These are phyloP conservation scores for Fusarium aywerte DNA, from an alignment of 2,329 filamentous ascomycete species.

Conservation along the genomic window DNA sequence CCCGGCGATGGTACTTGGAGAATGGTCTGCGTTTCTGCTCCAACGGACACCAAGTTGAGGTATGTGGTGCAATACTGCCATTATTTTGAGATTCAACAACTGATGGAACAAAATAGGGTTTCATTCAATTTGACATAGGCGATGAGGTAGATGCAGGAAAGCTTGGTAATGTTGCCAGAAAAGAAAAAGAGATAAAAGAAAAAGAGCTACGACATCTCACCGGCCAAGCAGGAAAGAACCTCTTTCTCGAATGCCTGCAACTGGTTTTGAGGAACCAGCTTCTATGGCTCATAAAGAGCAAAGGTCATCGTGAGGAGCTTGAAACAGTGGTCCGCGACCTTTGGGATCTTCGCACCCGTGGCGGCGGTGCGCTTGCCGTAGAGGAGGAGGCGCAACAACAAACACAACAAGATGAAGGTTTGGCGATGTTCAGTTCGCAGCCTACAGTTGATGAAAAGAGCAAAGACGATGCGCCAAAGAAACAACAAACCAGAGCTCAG, in stretches of 20 bases:
- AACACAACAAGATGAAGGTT: slow-evolving; percentile 42
- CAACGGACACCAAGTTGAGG: slow-evolving; percentile 82
- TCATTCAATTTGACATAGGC: slow-evolving; percentile 65
- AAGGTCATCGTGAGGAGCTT: slow-evolving; percentile 75
- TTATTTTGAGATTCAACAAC: neutral
- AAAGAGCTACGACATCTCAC: slow-evolving; percentile 65
- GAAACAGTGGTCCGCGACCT: slow-evolving; percentile 85
- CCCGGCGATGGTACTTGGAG: slow-evolving; percentile 76
- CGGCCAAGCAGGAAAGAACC: slow-evolving; percentile 76
- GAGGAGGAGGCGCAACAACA: slow-evolving; percentile 38
- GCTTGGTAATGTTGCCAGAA: slow-evolving; percentile 64
- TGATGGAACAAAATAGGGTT: slow-evolving; percentile 54
- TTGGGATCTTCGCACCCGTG: slow-evolving; percentile 77
- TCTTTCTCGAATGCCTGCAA: slow-evolving; percentile 88
- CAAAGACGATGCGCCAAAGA: slow-evolving; percentile 16
- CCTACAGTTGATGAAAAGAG: slow-evolving; percentile 40
- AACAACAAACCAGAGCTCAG: slow-evolving; percentile 50
- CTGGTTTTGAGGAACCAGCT: slow-evolving; percentile 85
- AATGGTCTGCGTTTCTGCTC: slow-evolving; percentile 83
- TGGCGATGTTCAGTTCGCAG: slow-evolving; percentile 56
- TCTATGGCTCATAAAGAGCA: slow-evolving; percentile 74
- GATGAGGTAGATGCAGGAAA: slow-evolving; percentile 79
- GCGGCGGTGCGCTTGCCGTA: slow-evolving; percentile 53
- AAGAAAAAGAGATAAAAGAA: slow-evolving; percentile 67
- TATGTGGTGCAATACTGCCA: slow-evolving; percentile 46